phyloP scores from a whole-genome alignment of 805 yeast species.

The Lipomyces japonicus region DNA sequence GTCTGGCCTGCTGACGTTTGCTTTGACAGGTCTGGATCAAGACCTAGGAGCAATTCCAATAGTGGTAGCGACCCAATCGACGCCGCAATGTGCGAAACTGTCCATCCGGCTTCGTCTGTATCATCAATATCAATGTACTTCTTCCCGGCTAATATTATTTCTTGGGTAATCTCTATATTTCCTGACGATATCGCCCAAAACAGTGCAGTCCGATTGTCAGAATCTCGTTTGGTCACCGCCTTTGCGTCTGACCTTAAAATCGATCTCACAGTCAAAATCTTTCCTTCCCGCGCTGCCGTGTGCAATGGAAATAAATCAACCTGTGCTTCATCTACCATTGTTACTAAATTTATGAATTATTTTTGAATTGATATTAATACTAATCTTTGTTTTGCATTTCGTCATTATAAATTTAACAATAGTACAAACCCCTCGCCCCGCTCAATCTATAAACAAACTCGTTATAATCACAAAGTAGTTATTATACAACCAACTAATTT shows the following conservation, averaged over 20 bases:
- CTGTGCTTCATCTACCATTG: not conserved
- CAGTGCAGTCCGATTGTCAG: conserved; percentile 73
- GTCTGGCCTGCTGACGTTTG: conserved; percentile 70
- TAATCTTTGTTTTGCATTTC: too few relatives aligned
- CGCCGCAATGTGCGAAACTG: conserved; percentile 78
- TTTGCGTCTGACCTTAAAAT: conserved; percentile 51
- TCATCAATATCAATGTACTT: conserved; percentile 58
- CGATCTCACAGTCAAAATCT: conserved; percentile 49
- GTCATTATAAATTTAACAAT: too few relatives aligned
- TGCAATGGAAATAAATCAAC: conserved; percentile 37
- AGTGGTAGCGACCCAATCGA: conserved; percentile 63
- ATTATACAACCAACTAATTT: too few relatives aligned
- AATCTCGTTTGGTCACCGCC: conserved; percentile 50
- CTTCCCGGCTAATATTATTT: conserved; percentile 34
- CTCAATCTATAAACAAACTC: too few relatives aligned
- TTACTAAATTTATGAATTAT: too few relatives aligned
- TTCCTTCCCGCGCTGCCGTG: conserved; percentile 64
- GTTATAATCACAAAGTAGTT: too few relatives aligned
- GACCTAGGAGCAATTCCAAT: conserved; percentile 48
- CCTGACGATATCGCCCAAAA: conserved; percentile 84
- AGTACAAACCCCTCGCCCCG: too few relatives aligned
- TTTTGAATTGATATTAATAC: too few relatives aligned
- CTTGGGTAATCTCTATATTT: conserved; percentile 49
- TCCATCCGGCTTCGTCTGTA: conserved; percentile 74
- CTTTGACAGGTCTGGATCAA: conserved; percentile 57